Evolutionary conservation across 2,329 filamentous ascomycete genomes (phyloP).

Genomic region (Xylaria sp.): DNA sequence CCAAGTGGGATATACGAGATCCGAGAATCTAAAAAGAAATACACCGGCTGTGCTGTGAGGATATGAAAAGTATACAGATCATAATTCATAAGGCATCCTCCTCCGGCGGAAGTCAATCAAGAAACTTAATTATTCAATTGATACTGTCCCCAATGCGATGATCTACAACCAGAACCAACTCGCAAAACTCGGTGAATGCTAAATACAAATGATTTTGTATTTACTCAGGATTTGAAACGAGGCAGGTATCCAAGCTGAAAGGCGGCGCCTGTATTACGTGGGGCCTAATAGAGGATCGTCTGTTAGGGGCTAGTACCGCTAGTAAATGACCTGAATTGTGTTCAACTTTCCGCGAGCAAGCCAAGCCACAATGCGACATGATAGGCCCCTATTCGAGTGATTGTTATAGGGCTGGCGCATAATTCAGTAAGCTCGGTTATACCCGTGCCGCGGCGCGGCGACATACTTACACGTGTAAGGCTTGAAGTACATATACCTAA

Average conservation of each 20-base stretch:
- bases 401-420: not conserved
- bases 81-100: not conserved
- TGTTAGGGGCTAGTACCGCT: not conserved
- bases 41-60: too few species aligned
- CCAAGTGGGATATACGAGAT: too few species aligned
- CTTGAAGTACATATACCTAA: conserved; percentile 6
- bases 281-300: not conserved
- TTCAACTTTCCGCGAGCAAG: conserved; percentile 15
- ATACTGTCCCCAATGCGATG: not conserved
- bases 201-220: not conserved
- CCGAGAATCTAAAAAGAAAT: too few species aligned
- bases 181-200: not conserved
- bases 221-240: not conserved
- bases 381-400: not conserved
- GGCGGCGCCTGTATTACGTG: not conserved
- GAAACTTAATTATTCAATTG: too few species aligned
- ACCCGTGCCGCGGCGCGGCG: not conserved
- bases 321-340: not conserved
- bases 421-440: not conserved
- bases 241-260: not conserved
- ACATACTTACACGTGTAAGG: not conserved
- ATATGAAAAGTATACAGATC: not conserved
- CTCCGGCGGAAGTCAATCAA: not conserved
- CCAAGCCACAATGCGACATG: conserved; percentile 2
- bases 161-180: not conserved